Evolutionary conservation across 495 filamentous ascomycete species (phyloP).

Genomic region (Penicillium egyptiacum): DNA sequence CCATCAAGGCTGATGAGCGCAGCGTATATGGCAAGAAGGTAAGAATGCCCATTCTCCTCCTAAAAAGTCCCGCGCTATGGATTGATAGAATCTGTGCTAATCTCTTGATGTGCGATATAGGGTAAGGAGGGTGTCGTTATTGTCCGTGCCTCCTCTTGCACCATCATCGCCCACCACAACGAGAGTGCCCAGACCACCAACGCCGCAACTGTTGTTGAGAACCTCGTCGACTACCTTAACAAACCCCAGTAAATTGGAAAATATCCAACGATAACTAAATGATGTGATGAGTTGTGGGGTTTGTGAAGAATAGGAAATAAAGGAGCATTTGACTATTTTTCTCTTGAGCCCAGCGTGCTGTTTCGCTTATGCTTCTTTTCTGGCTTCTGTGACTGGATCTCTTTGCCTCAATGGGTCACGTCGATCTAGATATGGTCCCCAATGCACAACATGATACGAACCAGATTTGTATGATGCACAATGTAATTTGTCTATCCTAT

Average conservation of each 20-base stretch:
- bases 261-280: conserved; percentile 15
- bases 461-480: background rate
- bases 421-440: background rate
- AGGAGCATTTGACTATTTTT: conserved; percentile 23
- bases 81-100: background rate
- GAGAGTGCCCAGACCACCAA: conserved; percentile 60
- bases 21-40: conserved; percentile 88
- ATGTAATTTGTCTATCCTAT: conserved; percentile 18
- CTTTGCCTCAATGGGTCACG: conserved; percentile 1
- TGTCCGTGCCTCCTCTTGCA: conserved; percentile 78
- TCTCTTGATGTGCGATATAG: conserved; percentile 45
- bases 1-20: conserved; percentile 69
- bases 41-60: conserved; percentile 16
- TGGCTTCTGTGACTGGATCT: conserved; percentile 8
- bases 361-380: conserved; percentile 4
- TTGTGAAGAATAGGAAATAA: conserved; percentile 34
- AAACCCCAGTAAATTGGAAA: conserved; percentile 29
- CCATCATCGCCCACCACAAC: conserved; percentile 83
- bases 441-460: conserved; percentile 6
- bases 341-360: background rate
- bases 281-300: conserved; percentile 19
- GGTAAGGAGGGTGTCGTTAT: conserved; percentile 77
- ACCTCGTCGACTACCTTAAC: conserved; percentile 48
- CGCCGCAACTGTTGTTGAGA: conserved; percentile 42
- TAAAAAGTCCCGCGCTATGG: background rate